Conservation (phyloP, 148 eudicot genomes). For the Rhododendron ferrugineum region DNA sequence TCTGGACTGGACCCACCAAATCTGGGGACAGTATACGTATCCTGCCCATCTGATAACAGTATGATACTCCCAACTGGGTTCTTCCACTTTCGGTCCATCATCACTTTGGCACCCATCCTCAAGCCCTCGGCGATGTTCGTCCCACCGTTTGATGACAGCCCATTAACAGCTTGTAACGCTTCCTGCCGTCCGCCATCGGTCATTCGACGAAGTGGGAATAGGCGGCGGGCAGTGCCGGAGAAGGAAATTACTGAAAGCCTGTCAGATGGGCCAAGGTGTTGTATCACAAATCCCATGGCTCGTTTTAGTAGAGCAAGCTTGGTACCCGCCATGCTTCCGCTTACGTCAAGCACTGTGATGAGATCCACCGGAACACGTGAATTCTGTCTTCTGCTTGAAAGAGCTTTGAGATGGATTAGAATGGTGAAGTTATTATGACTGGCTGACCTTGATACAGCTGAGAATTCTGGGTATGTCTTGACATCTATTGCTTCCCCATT, state of each 20-base stretch:
- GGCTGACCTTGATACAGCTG: slow-evolving; percentile 33
- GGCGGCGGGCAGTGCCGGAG: slow-evolving; percentile 51
- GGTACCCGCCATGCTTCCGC: slow-evolving; percentile 62
- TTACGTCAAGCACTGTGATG: slow-evolving; percentile 45
- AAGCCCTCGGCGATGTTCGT: slow-evolving; percentile 48
- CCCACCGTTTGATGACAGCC: slow-evolving; percentile 41
- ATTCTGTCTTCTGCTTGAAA: slow-evolving; percentile 3
- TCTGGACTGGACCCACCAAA: background rate
- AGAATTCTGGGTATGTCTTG: slow-evolving; percentile 37
- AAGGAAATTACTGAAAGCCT: slow-evolving; percentile 56
- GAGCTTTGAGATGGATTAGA: slow-evolving; percentile 50
- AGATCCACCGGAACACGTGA: slow-evolving; percentile 52
- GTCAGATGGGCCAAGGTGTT: slow-evolving; percentile 45
- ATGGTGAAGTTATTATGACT: slow-evolving; percentile 27
- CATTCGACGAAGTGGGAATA: slow-evolving; percentile 53
- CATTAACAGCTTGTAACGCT: slow-evolving; percentile 41
- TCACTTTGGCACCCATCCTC: slow-evolving; percentile 30
- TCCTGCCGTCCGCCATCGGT: slow-evolving; percentile 34
- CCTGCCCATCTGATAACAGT: slow-evolving; percentile 15
- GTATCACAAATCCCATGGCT: slow-evolving; percentile 56
- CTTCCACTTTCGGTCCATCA: slow-evolving; percentile 12
- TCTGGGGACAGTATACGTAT: slow-evolving; percentile 13
- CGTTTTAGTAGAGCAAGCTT: slow-evolving; percentile 52
- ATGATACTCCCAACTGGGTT: slow-evolving; percentile 13
- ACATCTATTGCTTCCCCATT: slow-evolving; percentile 23